Evolutionary conservation across 2,329 filamentous ascomycete genomes (phyloP).

Genomic region (Clarireedia paspali): DNA sequence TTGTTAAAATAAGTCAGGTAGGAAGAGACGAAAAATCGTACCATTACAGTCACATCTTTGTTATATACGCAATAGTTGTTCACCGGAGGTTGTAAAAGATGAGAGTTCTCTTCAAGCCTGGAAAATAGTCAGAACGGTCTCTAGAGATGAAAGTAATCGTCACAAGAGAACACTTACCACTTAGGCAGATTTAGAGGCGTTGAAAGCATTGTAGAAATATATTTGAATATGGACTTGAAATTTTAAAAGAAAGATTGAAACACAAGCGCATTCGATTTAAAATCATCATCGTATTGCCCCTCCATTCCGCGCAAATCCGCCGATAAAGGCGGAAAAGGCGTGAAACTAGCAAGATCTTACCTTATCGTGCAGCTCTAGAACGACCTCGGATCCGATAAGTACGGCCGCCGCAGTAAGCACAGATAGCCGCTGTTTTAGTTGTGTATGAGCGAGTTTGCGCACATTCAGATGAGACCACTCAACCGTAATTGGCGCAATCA

Average conservation of each 20-base stretch:
- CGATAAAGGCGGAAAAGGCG: no score
- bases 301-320: background rate
- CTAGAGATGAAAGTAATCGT: background rate
- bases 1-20: background rate
- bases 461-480: no score
- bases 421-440: no score
- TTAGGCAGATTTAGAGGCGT: conserved; percentile 28
- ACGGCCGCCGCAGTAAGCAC: no score
- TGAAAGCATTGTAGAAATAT: conserved; percentile 19
- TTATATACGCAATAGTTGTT: conserved; percentile 98
- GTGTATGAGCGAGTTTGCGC: no score
- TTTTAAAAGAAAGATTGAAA: background rate
- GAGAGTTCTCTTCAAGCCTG: conserved; percentile 86
- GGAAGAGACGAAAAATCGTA: conserved; percentile 26
- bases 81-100: conserved; percentile 76
- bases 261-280: no score
- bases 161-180: conserved; percentile 18
- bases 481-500: no score
- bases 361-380: no score
- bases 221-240: background rate
- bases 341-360: no score
- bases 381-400: no score
- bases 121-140: conserved; percentile 2
- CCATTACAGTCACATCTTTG: conserved; percentile 75
- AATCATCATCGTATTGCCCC: background rate